Evolutionary conservation across 1,284 basidiomycete genomes (phyloP).

Genomic region (Tilletia walkeri): DNA sequence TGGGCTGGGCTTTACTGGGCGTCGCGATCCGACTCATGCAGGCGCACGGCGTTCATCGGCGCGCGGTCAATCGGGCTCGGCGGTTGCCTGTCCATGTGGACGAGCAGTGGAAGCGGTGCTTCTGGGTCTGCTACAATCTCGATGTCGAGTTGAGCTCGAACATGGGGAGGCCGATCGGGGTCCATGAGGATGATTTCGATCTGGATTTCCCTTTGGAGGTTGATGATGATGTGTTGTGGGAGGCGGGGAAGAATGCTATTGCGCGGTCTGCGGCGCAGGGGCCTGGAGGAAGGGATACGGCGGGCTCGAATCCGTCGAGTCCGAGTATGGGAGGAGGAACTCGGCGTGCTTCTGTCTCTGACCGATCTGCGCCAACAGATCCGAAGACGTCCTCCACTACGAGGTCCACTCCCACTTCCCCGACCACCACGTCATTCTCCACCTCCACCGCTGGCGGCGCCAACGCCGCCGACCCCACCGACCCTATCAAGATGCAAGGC

Average conservation of each 20-base stretch:
- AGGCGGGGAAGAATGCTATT: conserved; percentile 23
- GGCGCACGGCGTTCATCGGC: conserved; percentile 42
- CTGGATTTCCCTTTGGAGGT: conserved; percentile 39
- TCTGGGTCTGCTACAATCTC: conserved; percentile 43
- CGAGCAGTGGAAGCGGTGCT: conserved; percentile 37
- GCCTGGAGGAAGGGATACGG: not conserved
- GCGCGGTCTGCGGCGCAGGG: conserved; percentile 32
- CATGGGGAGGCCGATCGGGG: conserved; percentile 41
- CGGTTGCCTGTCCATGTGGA: conserved; percentile 32
- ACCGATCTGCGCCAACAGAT: too few relatives aligned
- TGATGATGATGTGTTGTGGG: conserved; percentile 39
- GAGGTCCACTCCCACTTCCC: too few relatives aligned
- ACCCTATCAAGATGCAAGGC: conserved; percentile 9
- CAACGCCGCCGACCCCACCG: not conserved
- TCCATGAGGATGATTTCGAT: conserved; percentile 50
- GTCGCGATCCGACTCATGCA: conserved; percentile 36
- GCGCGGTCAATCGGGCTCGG: conserved; percentile 33
- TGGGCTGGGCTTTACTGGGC: conserved; percentile 37
- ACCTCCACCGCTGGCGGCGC: too few relatives aligned
- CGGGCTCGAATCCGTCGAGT: too few relatives aligned
- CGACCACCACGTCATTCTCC: too few relatives aligned
- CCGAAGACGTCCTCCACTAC: too few relatives aligned
- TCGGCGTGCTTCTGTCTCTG: too few relatives aligned
- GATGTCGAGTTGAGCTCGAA: conserved; percentile 37
- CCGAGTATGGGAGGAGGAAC: too few relatives aligned